phyloP scores from a whole-genome alignment of 1,284 basidiomycete species.

The Irpex sp. region DNA sequence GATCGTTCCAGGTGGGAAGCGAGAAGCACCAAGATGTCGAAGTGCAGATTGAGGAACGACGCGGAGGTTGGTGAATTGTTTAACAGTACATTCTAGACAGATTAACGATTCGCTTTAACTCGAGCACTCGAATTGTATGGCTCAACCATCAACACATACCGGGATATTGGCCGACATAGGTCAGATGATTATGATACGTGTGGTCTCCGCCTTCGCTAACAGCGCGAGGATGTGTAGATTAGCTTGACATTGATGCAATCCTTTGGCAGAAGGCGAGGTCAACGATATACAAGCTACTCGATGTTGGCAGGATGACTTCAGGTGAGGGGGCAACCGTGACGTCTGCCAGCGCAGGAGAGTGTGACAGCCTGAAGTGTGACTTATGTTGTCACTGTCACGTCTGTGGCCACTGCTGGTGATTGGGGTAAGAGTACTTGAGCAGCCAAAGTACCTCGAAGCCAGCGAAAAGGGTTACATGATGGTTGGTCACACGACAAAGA shows the following conservation, averaged over 20 bases:
- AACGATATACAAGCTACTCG: background rate
- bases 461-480: background rate
- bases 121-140: background rate
- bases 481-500: background rate
- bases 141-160: background rate
- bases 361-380: background rate
- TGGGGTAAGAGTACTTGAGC: too few relatives aligned
- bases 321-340: background rate
- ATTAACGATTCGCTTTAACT: background rate
- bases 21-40: slow-evolving; percentile 4
- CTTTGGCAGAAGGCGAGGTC: background rate
- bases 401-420: background rate
- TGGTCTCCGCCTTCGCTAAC: background rate
- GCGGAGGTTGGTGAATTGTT: background rate
- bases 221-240: background rate
- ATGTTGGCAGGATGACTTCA: background rate
- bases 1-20: background rate
- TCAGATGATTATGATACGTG: background rate
- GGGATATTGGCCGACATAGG: background rate
- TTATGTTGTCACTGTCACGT: background rate
- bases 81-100: background rate
- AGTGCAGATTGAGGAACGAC: background rate
- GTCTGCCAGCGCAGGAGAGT: too few relatives aligned
- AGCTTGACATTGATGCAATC: background rate
- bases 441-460: too few relatives aligned